These are phyloP conservation scores for Letharia lupina DNA, from an alignment of 495 filamentous ascomycete species.

Conservation along the genomic window DNA sequence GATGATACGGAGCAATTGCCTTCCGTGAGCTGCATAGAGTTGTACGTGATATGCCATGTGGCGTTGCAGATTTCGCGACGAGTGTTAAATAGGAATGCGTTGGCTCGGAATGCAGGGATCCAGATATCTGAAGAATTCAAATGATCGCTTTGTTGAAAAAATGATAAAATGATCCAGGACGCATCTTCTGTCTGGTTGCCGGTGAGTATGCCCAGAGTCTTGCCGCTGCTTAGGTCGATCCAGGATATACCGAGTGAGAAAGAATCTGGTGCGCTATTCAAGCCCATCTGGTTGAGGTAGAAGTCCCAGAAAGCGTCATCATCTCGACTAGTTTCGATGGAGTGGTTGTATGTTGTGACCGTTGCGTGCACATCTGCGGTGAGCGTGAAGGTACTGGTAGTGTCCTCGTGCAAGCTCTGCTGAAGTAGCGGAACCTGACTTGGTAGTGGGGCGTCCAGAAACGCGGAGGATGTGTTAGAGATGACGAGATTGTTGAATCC, in stretches of 20 bases:
- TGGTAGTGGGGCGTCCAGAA: conserved; percentile 7
- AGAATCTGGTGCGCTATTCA: background rate
- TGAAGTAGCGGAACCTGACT: background rate
- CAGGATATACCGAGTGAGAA: background rate
- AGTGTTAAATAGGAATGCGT: conserved; percentile 8
- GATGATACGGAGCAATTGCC: conserved; percentile 5
- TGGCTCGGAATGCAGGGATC: background rate
- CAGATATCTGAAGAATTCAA: background rate
- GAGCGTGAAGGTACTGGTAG: background rate
- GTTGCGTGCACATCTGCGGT: conserved; percentile 4
- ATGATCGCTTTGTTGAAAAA: background rate
- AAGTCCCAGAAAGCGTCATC: conserved; percentile 8
- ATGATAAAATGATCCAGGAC: background rate
- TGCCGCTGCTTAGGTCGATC: background rate
- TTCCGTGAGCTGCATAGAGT: conserved; percentile 6
- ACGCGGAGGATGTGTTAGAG: conserved; percentile 15
- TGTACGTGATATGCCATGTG: conserved; percentile 11
- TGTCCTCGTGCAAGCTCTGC: background rate
- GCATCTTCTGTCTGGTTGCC: background rate
- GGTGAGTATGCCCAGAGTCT: background rate
- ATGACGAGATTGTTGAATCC: conserved; percentile 17
- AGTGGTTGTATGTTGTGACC: conserved; percentile 8
- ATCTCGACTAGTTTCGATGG: conserved; percentile 9
- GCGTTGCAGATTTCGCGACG: conserved; percentile 8
- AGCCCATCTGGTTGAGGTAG: background rate